Base-by-base conservation (phyloP, 2,329 filamentous ascomycete genomes). In the Fusarium haematococcum region DNA sequence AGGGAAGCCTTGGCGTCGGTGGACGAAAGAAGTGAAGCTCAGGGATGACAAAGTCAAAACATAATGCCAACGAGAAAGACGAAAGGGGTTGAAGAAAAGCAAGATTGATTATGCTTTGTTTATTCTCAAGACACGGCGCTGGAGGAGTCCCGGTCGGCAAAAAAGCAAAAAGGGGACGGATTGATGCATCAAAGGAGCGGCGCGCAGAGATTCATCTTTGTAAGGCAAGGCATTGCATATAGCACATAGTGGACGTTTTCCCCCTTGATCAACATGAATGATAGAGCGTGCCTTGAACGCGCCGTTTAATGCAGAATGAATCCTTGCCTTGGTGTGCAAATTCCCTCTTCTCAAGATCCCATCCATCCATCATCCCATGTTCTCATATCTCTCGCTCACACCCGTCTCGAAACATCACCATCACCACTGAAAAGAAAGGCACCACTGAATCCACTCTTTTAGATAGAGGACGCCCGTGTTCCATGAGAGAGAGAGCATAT, bases 1-100 rank as follows among this genome's bases (percentile, higher is more conserved):
- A 94, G 81, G 92, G 93, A 33, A 84, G 83, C 70, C 92, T 96
- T 80, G 88, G 87, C 71, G 81, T 90, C 75, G 86, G 88, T 67
- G 84, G 85, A 25, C 85, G 86, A 74, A 86, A 84, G 81, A 88
- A 88, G 80, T 85, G 80, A 78, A 75, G 33, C 54, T 5, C 6
- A 58, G 23, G 14, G 4, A 35, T 58, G 23, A 18, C 54, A 58
- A 30, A 41, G 33, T 30, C 33, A 18, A 18, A 58, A 58, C 45
- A 50, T 50, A 27, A 58, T 58, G 67, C 45, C 65, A 33, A 60
- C 60, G 25, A 62, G 20, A 60, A 59, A 48, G 23, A 50, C 45
- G 45, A 50, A 27, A 45, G 52, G 64, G 48, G 33, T 41, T 67
- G 61, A 62, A 56, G 59, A 20, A 50, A 72, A 64, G 50, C 58